These are phyloP conservation scores for Shiraia sp. DNA, from an alignment of 2,329 filamentous ascomycete genomes.

Conservation along the genomic window DNA sequence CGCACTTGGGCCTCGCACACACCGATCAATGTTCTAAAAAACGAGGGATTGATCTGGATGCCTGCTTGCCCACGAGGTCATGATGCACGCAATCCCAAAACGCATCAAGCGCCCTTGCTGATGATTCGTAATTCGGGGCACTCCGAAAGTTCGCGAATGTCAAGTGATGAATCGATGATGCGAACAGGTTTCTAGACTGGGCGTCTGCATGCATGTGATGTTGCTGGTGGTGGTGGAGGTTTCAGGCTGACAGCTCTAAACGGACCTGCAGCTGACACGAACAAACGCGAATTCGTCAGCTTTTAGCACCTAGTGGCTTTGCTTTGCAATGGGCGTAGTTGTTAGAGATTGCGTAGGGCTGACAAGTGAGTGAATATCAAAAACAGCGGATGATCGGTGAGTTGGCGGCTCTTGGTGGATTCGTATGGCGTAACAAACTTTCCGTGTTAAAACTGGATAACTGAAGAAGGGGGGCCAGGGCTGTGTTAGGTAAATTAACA, in stretches of 20 bases:
- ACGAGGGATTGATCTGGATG: conserved; percentile 1
- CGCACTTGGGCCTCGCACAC: neutral
- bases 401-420: too few species aligned
- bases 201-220: conserved; percentile 3
- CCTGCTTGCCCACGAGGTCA: conserved; percentile 7
- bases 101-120: neutral
- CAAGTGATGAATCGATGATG: conserved; percentile 26
- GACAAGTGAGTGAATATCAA: too few species aligned
- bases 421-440: too few species aligned
- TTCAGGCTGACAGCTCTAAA: conserved; percentile 14
- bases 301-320: conserved; percentile 12
- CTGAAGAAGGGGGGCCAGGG: too few species aligned
- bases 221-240: conserved; percentile 6
- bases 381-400: too few species aligned
- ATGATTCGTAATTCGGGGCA: conserved; percentile 2
- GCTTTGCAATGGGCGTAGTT: too few species aligned
- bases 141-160: conserved; percentile 6
- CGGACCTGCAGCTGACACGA: conserved; percentile 34
- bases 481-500: too few species aligned
- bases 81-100: conserved; percentile 6
- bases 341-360: too few species aligned
- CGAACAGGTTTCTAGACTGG: conserved; percentile 9
- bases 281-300: conserved; percentile 14
- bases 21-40: conserved; percentile 6
- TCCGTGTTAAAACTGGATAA: too few species aligned